Evolutionary conservation across 2,329 filamentous ascomycete species (phyloP), one percentile per base, ranked within the genome.

Genomic region (Stagonosporopsis vannaccii): DNA sequence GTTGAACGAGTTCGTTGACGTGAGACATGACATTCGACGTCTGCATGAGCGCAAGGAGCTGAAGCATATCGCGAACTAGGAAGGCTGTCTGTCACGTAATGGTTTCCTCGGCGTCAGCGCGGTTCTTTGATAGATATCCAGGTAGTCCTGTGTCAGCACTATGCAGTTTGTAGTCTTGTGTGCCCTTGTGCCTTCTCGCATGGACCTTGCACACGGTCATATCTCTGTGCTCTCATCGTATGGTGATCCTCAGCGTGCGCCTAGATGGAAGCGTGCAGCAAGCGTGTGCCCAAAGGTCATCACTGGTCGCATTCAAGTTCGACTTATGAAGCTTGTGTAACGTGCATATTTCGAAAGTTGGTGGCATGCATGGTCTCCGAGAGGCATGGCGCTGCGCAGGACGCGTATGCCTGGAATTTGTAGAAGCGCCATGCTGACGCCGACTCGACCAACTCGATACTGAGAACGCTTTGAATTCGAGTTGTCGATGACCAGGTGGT

Each of bases 1-100:
- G 53, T 22, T 56, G 42, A 49, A 42, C 13, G 40, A 56, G 28
- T 56, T 50, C 23, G 46, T 56, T 15, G 46, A 56, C 3, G 53
- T 56, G 19, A 50, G 53, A n/a, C 46, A 56, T 44, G 42, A 56
- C 6, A 47, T 56, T 22, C 35, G 41, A 32, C 40, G 36, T 19
- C 46, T 56, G 23, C 53, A 56, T 32, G 36, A 17, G 6, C 47
- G 48, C 30, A 56, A 56, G 19, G 46, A 56, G 13, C 35, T 56
- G 13, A 46, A 51, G 30, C 35, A 40, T 23, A 51, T 47, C 8
- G 41, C 52, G 11, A 46, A 46, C 8, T 41, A n/a, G 42, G 15
- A 19, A 4, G 12, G n/a, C 13, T 19, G 25, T 25, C 20, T 6
- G 17, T 15, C 32, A 26, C 20, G 11, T 15, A 6, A 7, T 36